phyloP scores from a whole-genome alignment of 2,329 filamentous ascomycete genomes.

The Botrytis byssoidea region DNA sequence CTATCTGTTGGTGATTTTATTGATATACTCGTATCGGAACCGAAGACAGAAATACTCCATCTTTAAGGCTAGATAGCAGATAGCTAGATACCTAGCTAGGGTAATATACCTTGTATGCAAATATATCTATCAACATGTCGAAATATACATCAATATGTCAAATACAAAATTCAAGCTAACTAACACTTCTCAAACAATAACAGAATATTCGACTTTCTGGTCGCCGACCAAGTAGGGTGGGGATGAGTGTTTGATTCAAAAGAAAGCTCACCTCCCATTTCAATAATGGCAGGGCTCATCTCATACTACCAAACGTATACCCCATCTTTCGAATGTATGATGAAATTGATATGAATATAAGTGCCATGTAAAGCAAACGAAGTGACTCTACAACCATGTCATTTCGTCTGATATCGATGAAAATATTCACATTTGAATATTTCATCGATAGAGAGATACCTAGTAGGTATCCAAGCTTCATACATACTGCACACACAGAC shows the following conservation, averaged over 20 bases:
- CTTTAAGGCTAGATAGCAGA: neutral
- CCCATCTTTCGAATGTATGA: neutral
- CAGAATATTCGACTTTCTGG: neutral
- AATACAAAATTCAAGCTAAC: neutral
- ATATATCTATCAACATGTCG: neutral
- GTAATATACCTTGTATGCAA: neutral
- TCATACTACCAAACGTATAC: neutral
- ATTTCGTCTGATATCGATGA: neutral
- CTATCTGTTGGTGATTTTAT: neutral
- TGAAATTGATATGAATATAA: neutral
- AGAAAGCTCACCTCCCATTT: neutral
- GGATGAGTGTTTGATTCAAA: neutral
- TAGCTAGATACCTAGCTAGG: neutral
- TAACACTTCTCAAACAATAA: neutral
- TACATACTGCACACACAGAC: neutral
- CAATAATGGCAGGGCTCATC: neutral
- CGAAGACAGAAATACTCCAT: neutral
- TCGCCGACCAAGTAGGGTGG: neutral
- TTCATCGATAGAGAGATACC: neutral
- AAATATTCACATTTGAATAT: neutral
- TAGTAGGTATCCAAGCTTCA: neutral
- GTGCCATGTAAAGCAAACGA: neutral
- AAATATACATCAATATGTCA: neutral
- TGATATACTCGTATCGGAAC: neutral
- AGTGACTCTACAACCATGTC: neutral